These are phyloP conservation scores for Rhytidiadelphus loreus DNA, from an alignment of 225 moss, liverwort and hornwort species.

Conservation along the genomic window DNA sequence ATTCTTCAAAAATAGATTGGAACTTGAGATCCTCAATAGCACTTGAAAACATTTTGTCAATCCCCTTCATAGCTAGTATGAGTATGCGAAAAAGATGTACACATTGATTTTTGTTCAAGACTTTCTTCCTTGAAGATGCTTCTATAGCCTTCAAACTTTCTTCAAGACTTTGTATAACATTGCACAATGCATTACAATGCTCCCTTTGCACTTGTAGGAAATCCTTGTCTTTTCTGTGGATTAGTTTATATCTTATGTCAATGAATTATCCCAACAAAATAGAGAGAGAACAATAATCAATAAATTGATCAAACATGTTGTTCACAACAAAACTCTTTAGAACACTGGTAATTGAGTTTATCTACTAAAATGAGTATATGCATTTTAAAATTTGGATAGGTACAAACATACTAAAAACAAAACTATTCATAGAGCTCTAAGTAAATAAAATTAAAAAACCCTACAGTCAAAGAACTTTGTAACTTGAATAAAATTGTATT, in stretches of 20 bases:
- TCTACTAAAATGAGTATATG: too few species aligned
- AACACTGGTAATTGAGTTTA: too few species aligned
- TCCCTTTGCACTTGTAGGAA: not conserved
- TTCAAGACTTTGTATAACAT: not conserved
- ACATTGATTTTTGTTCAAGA: not conserved
- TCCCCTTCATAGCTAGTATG: not conserved
- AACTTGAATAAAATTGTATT: too few species aligned
- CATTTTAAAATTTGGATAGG: too few species aligned
- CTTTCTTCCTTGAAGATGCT: too few species aligned
- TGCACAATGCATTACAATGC: rapidly evolving
- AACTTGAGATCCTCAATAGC: not conserved
- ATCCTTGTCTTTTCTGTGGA: not conserved
- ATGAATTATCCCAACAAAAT: not conserved
- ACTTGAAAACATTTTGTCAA: not conserved
- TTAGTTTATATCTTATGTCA: not conserved
- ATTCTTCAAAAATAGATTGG: not conserved
- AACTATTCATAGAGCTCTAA: not conserved
- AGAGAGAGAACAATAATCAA: too few species aligned
- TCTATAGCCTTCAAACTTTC: not conserved
- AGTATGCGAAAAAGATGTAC: not conserved
- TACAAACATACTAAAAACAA: not conserved
- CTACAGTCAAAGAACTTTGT: not conserved
- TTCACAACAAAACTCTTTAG: too few species aligned
- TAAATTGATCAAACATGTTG: too few species aligned
- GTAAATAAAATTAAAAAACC: not conserved